A percentile compares a stretch with the other conserved stretches of the same genome.
Conservation (phyloP, 225 moss, liverwort and hornwort species). For the Pseudisothecium myosuroides region DNA sequence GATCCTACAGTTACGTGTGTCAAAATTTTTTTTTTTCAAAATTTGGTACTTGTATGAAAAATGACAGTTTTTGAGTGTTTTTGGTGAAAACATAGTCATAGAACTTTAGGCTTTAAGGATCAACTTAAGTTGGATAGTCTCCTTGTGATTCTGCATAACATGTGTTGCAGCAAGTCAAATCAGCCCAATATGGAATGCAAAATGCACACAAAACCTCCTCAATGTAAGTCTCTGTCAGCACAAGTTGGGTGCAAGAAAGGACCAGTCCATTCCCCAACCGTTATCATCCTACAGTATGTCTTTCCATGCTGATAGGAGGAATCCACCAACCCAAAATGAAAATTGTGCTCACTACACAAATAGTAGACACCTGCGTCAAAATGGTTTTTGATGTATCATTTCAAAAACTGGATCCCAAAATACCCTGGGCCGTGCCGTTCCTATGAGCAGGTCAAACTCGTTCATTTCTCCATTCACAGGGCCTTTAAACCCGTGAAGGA, state of each 20-base stretch:
- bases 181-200: not conserved
- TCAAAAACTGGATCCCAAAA: not conserved
- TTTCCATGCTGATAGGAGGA: not conserved
- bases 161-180: not conserved
- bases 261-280: not conserved
- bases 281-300: not conserved
- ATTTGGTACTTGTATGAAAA: too few species aligned
- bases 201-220: not conserved
- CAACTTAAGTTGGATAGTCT: too few species aligned
- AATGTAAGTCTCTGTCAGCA: not conserved
- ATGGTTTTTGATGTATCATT: not conserved
- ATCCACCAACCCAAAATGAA: constrained; percentile 7
- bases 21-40: too few species aligned
- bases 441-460: not conserved
- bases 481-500: too few species aligned
- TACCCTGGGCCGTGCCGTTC: not conserved
- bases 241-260: constrained; percentile 13
- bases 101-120: too few species aligned
- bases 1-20: too few species aligned
- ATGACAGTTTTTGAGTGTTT: too few species aligned
- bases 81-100: too few species aligned
- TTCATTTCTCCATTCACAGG: not conserved
- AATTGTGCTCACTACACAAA: not conserved
- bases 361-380: not conserved
- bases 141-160: not conserved